Evolutionary conservation across 1,284 basidiomycete genomes (phyloP), one percentile per base, ranked within the genome.

Genomic region (Cryptococcus sp.): DNA sequence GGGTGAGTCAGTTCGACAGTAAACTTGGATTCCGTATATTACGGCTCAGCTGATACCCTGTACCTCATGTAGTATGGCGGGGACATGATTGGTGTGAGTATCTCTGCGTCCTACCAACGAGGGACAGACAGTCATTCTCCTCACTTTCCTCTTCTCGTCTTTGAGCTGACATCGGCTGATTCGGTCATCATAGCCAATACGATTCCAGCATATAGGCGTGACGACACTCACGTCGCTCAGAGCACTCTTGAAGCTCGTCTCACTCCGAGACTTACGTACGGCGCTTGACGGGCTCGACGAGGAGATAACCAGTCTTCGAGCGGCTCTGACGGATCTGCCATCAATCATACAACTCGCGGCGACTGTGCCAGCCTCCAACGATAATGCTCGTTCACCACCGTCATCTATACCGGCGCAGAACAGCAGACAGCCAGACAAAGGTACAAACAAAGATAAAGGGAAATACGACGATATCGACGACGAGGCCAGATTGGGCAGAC

Each of bases 201-300:
- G 77, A 10, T 78, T 77, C 56, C 68, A 71, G 19, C 73, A 77
- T 43, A 78, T 78, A 22, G 66, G 71, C 10, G 60, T 69, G 1
- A 76, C 76, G 13, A 65, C 68, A 7, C 65, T 68, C 20, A 68
- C 73, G 5, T 68, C 72, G 5, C 55, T 71, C 23, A 64, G 60
- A n/a, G 58, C 58, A 19, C 67, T 77, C 17, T 41, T 67, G 30
- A 60, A 62, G 11, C 54, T 70, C 5, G 62, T 71, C 16, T 52
- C 56, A 13, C 63, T 74, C 7, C 62, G 67, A 47, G 70, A 76
- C 48, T 58, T 77, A n/a, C 68, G 73, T 0, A 39, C 57, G 6
- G 58, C 62, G 6, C 59, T 78, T 13, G 62, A 62, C 39, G 63
- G 50, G 0, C 59, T 77, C 3, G 77, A 78, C 62, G 63, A 57